These are phyloP conservation scores for Sporothrix schenckii DNA, from an alignment of 2,329 filamentous ascomycete species.

Conservation along the genomic window DNA sequence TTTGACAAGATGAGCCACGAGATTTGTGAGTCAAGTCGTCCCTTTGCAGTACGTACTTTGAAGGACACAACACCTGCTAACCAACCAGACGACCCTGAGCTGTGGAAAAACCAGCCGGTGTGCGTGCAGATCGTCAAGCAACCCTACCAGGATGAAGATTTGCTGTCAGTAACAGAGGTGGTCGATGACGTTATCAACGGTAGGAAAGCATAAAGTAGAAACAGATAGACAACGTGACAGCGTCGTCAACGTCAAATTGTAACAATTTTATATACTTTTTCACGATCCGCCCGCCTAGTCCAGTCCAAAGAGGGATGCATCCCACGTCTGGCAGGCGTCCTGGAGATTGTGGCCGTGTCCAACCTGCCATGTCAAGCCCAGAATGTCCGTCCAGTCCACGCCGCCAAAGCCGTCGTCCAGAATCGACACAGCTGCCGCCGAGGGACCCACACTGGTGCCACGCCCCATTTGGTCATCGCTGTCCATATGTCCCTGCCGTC, in stretches of 20 bases:
- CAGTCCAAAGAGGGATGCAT: constrained; percentile 24
- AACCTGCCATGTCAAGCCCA: constrained; percentile 27
- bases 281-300: not conserved
- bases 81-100: constrained; percentile 27
- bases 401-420: constrained; percentile 19
- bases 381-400: constrained; percentile 31
- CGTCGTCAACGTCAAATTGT: not conserved
- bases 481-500: not conserved
- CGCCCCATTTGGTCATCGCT: not conserved
- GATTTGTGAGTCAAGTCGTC: constrained; percentile 24
- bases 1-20: constrained; percentile 28
- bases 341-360: not conserved
- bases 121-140: constrained; percentile 28
- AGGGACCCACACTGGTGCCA: not conserved
- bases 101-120: constrained; percentile 26
- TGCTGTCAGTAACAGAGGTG: constrained; percentile 25
- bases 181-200: constrained; percentile 26
- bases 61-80: not conserved
- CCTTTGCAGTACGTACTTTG: not conserved
- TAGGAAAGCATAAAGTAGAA: not conserved
- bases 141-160: constrained; percentile 29
- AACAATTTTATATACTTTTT: not conserved
- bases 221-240: not conserved
- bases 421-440: not conserved
- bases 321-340: constrained; percentile 22